Base-by-base conservation (phyloP, 495 filamentous ascomycete genomes). In the Neurospora hispaniola region DNA sequence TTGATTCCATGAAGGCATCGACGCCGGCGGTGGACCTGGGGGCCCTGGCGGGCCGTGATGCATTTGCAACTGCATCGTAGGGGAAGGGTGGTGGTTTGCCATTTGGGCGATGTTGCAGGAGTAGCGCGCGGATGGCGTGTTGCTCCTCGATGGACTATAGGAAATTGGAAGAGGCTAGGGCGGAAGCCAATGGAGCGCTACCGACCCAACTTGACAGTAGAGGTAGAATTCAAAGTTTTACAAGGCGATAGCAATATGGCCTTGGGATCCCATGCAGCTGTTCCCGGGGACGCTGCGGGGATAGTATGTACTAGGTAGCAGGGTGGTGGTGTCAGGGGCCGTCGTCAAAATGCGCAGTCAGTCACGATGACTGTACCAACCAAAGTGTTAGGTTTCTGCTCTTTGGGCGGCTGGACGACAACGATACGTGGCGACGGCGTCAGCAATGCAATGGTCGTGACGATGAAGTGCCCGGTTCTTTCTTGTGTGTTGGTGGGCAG, bases 81-180 rank as follows among this genome's bases (percentile, higher is more conserved):
- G 86, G 42, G 86, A 88, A 4, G 85, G 86, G 44, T 89, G 87
- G 70, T 88, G 87, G 75, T 84, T 85, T 39, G 86, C 84, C 87
- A 89, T 88, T 42, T 69, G 76, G 40, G 46, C 41, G 23, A 20
- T 23, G 20, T 59, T 62, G 71, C 72, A 46, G 69, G 69, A 41
- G 70, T 44, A 39, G 70, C n/a, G 23, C 23, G 35, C 31, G 66
- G 38, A 40, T 35, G 20, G 20, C 38, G 20, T 69, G 10, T 59
- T 59, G 48, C 20, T 27, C 48, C 48, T 59, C 23, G 20, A 59
- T 27, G 9, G 48, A 59, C 48, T 59, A 27, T 59, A 59, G 14
- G 48, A 23, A 59, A 59, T 16, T 62, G 23, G 54, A 31, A 31
- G 27, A 66, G 54, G 54, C 54, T 35, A 23, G 54, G 27, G 27